phyloP scores from a whole-genome alignment of 495 filamentous ascomycete genomes.

The Penicillium egyptiacum region DNA sequence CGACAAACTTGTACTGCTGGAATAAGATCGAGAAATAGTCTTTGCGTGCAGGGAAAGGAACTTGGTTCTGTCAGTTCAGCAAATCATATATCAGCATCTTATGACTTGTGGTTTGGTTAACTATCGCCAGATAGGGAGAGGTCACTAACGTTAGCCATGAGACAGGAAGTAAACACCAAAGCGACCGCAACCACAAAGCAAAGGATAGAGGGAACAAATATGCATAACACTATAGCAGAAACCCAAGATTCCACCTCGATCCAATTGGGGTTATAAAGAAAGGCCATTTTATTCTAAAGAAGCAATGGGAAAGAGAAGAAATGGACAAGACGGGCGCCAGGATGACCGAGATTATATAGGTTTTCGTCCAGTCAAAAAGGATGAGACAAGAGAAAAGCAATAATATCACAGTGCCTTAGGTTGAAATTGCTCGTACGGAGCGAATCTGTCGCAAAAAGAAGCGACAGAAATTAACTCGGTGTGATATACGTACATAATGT shows the following conservation, averaged over 20 bases:
- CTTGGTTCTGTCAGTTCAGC: conserved; percentile 1
- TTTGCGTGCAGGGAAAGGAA: conserved; percentile 17
- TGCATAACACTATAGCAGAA: background rate
- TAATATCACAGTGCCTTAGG: background rate
- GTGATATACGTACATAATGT: conserved; percentile 11
- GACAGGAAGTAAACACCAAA: conserved; percentile 18
- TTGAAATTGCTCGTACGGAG: background rate
- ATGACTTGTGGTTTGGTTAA: background rate
- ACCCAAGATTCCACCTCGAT: background rate
- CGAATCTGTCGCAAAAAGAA: background rate
- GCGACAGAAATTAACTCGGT: conserved; percentile 1
- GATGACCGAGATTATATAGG: background rate
- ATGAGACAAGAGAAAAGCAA: background rate
- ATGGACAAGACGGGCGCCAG: background rate
- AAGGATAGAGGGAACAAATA: background rate
- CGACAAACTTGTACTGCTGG: conserved; percentile 27
- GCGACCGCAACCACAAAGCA: conserved; percentile 3
- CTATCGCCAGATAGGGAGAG: background rate
- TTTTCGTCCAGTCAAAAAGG: background rate
- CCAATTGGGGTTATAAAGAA: background rate
- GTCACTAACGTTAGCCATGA: conserved; percentile 22
- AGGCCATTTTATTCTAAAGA: background rate
- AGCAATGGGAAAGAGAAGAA: background rate
- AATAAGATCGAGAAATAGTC: conserved; percentile 15
- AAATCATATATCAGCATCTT: background rate